Evolutionary conservation across 1,139 yeast genomes (phyloP).

Genomic region (Kluyveromyces sp.): DNA sequence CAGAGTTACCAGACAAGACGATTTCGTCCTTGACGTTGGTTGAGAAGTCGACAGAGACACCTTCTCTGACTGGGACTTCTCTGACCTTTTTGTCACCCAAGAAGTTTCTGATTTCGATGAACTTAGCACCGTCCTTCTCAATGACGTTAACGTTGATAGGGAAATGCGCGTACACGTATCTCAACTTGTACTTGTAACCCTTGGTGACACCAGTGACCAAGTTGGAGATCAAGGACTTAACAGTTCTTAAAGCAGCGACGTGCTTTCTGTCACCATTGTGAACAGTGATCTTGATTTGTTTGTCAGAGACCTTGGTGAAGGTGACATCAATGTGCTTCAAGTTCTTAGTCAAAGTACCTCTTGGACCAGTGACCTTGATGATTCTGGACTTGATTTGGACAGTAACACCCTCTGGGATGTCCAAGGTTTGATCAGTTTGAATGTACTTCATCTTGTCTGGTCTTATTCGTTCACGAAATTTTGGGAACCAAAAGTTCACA

Average conservation of each 20-base stretch:
- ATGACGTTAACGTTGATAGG: slow-evolving; percentile 94
- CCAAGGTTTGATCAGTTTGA: slow-evolving; percentile 87
- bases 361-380: slow-evolving; percentile 93
- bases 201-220: slow-evolving; percentile 97
- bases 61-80: slow-evolving; percentile 75
- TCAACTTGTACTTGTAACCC: slow-evolving; percentile 99
- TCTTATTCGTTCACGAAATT: slow-evolving; percentile 2
- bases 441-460: slow-evolving; percentile 69
- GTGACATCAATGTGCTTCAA: slow-evolving; percentile 94
- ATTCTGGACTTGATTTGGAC: slow-evolving; percentile 88
- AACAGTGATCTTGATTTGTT: slow-evolving; percentile 78
- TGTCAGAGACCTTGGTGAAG: slow-evolving; percentile 67
- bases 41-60: slow-evolving; percentile 81
- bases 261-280: slow-evolving; percentile 99
- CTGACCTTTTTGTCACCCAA: slow-evolving; percentile 98
- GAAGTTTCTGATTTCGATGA: slow-evolving; percentile 97
- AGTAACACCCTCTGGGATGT: slow-evolving; percentile 90
- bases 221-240: slow-evolving; percentile 90
- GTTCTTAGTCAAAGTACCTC: slow-evolving; percentile 90
- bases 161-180: slow-evolving; percentile 99
- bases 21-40: slow-evolving; percentile 90
- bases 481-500: not conserved
- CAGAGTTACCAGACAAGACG: slow-evolving; percentile 87
- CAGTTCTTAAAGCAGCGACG: slow-evolving; percentile 99
- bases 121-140: slow-evolving; percentile 66